Evolutionary conservation across 2,329 filamentous ascomycete genomes (phyloP), one percentile per base, ranked within the genome.

Genomic region (Penicillium sp.): DNA sequence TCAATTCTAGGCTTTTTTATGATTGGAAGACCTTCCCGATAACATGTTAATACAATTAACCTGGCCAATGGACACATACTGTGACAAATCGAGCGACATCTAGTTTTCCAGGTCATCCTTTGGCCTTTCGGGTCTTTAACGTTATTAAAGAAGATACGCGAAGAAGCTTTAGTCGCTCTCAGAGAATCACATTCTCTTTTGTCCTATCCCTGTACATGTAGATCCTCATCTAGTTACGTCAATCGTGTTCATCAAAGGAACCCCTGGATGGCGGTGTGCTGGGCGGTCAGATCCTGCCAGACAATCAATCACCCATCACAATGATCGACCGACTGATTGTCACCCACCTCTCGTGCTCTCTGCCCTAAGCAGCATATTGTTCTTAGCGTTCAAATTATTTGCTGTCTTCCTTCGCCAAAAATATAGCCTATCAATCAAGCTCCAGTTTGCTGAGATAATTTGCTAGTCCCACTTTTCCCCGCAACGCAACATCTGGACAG

Each of bases 271-370:
- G 61, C 64, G 64, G 64, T 64, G 35, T 23, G 3, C 0, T 2
- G 4, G 55, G 61, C 62, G 64, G 64, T 61, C 17, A 1, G 2
- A 6, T 61, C 57, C 41, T 65, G 64, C 59, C 50, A 3, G 40
- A 43, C 13, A 55, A 38, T 46, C 21, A 54, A 55, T 27, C 31
- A 35, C 29, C 23, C 56, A 62, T 61, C 62, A 62, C 56, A 50
- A 55, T 57, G 49, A 59, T 52, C 56, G 17, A 27, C 21, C 31
- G 31, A 37, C 29, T 35, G 50, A n/a, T 15, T 48, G 54, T 43
- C 54, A 41, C 25, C 29, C 27, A 27, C 40, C 13, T 45, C 42
- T 48, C 17, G 19, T 17, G 31, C 21, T 27, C 29, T 31, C 33
- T 23, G 12, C 21, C 19, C 13, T 31, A 27, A 37, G 43, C 40